These are phyloP conservation scores for Hanseniaspora valbyensis DNA, from an alignment of 805 yeast genomes.

Conservation along the genomic window DNA sequence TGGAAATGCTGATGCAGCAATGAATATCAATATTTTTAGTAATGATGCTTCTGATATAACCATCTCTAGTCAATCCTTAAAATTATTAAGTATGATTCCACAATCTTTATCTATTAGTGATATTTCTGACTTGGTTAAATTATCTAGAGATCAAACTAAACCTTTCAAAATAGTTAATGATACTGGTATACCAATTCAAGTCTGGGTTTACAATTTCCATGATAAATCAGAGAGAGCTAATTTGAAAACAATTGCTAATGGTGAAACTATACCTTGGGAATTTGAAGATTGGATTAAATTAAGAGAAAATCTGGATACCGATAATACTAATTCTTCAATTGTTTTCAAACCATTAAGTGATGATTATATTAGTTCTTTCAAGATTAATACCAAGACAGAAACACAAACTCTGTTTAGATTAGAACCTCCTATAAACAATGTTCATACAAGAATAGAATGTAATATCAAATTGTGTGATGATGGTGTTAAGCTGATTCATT, in stretches of 20 bases:
- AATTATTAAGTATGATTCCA: slow-evolving; percentile 59
- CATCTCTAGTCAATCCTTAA: slow-evolving; percentile 70
- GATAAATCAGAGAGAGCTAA: slow-evolving; percentile 23
- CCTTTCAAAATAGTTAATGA: slow-evolving; percentile 76
- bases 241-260: slow-evolving; percentile 34
- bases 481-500: slow-evolving; percentile 64
- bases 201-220: slow-evolving; percentile 58
- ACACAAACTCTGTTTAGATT: slow-evolving; percentile 71
- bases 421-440: slow-evolving; percentile 47
- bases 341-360: slow-evolving; percentile 53
- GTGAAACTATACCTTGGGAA: slow-evolving; percentile 62
- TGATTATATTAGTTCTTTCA: slow-evolving; percentile 41
- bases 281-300: slow-evolving; percentile 88
- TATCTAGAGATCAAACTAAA: slow-evolving; percentile 63
- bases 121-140: slow-evolving; percentile 38
- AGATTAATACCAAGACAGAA: slow-evolving; percentile 62
- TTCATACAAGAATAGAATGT: slow-evolving; percentile 65
- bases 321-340: slow-evolving; percentile 47
- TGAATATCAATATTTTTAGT: slow-evolving; percentile 58
- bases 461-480: slow-evolving; percentile 61
- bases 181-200: slow-evolving; percentile 69
- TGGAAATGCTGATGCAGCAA: slow-evolving; percentile 33
- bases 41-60: slow-evolving; percentile 68
- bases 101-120: slow-evolving; percentile 35
- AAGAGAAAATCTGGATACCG: slow-evolving; percentile 66